Evolutionary conservation across 805 yeast genomes (phyloP), one percentile per base, ranked within the genome.

Genomic region (Cyberlindnera subsufficiens): DNA sequence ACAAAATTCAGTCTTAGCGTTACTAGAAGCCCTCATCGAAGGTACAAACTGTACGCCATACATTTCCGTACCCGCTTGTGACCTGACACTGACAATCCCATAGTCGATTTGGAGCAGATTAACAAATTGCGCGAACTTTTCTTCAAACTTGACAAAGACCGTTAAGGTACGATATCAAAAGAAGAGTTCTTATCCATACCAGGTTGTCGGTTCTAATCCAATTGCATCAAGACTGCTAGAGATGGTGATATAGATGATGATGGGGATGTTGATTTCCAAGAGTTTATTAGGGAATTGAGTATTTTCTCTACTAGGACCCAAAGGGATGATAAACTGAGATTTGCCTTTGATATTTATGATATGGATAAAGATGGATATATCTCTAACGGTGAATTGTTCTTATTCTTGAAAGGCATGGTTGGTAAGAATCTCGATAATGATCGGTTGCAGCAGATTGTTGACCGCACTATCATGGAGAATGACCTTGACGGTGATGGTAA

Each of bases 371-470:
- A 93, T 60, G 99, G 99, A 0, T 89, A 59, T 60, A 87, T 93
- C 32, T 90, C 97, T 3, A 91, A 91, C 59, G 99, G 99, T 19
- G 99, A 93, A 65, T 64, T 93, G 43, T 93, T 83, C 57, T 72
- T 91, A 32, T 98, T 93, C 33, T 70, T 93, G 67, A 86, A 93
- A 64, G 86, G 87, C 78, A 93, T 93, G 99, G 99, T 95, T 22
- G 99, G 98, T 1, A 82, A 80, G 53, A 89, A 93, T 57, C 66
- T 95, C 44, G 83, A 80, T 48, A 95, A 86, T 45, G 79, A 78
- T 22, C 96, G 91, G 56, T 72, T 93, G 43, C 99, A 93, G 61
- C 98, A 95, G 64, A 78, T 93, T 41, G 97, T 91, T n/a, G 98
- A 93, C 62, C 81, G 95, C 63, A 89, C 99, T 0, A 89, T 95